Base-by-base conservation (phyloP, 305 asterid genomes). In the Salvia sclarea region DNA sequence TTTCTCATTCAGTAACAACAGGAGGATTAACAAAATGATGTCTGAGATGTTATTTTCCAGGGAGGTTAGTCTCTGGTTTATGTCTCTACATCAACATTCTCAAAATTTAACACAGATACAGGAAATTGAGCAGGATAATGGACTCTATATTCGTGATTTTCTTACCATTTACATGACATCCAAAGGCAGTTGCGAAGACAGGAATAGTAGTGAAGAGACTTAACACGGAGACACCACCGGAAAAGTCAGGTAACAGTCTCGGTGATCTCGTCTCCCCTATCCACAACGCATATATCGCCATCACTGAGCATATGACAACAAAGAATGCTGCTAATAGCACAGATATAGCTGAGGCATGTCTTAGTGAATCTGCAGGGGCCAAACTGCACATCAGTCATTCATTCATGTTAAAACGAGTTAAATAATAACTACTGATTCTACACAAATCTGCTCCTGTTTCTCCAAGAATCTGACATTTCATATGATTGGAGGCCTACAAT, bases 121-220 rank as follows among this genome's bases (percentile, higher is more conserved):
- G 45, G 21, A 65, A 45, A 50, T 9, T 53, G 33, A 44, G 33
- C 14, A 12, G 16, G 65, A 73, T 55, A 57, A 20, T 5, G 20
- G 28, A 54, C 25, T 5, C n/a, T 56, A 64, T 68, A 24, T 44
- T 64, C 33, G 44, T 7, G 40, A 61, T 28, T 13, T 48, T 17
- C 85, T 74, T 82, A 90, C 98, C 89, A 69, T 85, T 93, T 45
- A 87, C 97, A 74, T 93, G 97, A 78, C 97, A 93, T 73, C 95
- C 98, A 40, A 93, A 90, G 70, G 96, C 97, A 30, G 97, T 90
- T 44, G 95, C 96, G 78, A 93, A 84, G 57, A 90, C 84, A 2
- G 97, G 98, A 75, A 93, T 83, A n/a, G 98, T 86, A 7, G 97
- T 93, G 82, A 93, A 93, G 47, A 90, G 92, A 43, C 80, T 82